Evolutionary conservation across 495 filamentous ascomycete species (phyloP), one percentile per base, ranked within the genome.

Genomic region (Parmelia sp.): DNA sequence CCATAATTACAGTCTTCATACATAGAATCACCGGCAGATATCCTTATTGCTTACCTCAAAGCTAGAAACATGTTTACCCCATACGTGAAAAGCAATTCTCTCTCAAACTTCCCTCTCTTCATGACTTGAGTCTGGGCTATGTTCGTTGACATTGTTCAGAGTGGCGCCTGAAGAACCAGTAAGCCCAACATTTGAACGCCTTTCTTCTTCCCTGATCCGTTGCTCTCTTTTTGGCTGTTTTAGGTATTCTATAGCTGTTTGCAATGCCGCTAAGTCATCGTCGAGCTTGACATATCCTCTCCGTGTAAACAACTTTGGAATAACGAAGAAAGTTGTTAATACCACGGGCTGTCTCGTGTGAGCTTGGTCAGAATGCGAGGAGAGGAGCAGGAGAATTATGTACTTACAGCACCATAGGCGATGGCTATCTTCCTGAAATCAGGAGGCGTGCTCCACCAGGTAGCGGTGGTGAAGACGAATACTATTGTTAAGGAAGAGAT

Each of bases 381-480:
- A 14, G 3, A 12, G 8, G 39, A 21, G 39, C 11, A 49, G 49
- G 15, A 47, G 31, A 6, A 3, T 14, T 42, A 7, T 21, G 17
- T 29, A 15, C 64, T 57, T 42, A 66, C 64, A 11, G 64, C 58
- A 21, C 64, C 64, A 39, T 55, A 66, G 5, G 64, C 58, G 21
- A 62, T 25, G 8, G 64, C 64, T 15, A 66, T 40, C 36, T 62
- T 66, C 11, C 33, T 66, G n/a, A 66, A 66, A 14, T 29, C 17
- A 9, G 31, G 33, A 25, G 36, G 49, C 31, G 44, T 57, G 29
- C 37, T 57, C 66, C 66, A 68, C 66, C 62, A 65, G 23, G 61
- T 68, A 35, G 66, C 62, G 4, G 61, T 65, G 15, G 62, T 68
- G 47, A 68, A 68, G 8, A 65, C 63, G 21, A 68, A 56, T 17